phyloP scores from a whole-genome alignment of 495 filamentous ascomycete genomes.

The Aspergillus campestris region DNA sequence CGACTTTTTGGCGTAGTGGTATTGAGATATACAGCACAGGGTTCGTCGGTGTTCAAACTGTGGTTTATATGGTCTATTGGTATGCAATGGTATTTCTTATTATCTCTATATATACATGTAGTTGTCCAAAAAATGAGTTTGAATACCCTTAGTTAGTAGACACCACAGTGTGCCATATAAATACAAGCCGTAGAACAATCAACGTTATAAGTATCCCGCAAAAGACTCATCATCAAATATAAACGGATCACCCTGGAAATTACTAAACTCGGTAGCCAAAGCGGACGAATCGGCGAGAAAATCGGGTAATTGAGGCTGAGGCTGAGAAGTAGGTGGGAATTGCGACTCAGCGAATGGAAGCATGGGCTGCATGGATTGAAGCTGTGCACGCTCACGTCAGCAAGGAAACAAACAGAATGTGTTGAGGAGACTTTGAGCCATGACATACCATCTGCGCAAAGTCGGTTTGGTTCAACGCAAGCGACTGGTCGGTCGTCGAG shows the following conservation, averaged over 20 bases:
- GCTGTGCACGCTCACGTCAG: conserved; percentile 1
- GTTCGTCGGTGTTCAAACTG: background rate
- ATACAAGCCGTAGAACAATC: background rate
- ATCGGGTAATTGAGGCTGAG: conserved; percentile 5
- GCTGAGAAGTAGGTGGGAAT: background rate
- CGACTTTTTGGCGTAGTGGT: too few relatives aligned
- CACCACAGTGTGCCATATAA: too few relatives aligned
- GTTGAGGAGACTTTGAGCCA: too few relatives aligned
- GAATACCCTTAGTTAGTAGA: too few relatives aligned
- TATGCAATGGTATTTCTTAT: background rate
- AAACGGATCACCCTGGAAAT: conserved; percentile 17
- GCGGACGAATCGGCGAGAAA: conserved; percentile 9
- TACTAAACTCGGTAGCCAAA: conserved; percentile 12
- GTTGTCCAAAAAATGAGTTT: too few relatives aligned
- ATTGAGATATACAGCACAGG: too few relatives aligned
- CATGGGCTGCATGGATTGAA: background rate
- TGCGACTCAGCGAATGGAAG: background rate
- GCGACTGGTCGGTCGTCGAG: background rate
- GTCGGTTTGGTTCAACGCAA: conserved; percentile 1
- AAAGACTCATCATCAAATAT: conserved; percentile 15
- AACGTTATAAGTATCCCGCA: conserved; percentile 13
- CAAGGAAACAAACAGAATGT: too few relatives aligned
- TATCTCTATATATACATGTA: too few relatives aligned
- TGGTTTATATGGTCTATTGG: background rate
- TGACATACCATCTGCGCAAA: conserved; percentile 5